Evolutionary conservation across 169 alveolate species (phyloP), one percentile per base, ranked within the genome.

Genomic region (Eimeria brunetti): DNA sequence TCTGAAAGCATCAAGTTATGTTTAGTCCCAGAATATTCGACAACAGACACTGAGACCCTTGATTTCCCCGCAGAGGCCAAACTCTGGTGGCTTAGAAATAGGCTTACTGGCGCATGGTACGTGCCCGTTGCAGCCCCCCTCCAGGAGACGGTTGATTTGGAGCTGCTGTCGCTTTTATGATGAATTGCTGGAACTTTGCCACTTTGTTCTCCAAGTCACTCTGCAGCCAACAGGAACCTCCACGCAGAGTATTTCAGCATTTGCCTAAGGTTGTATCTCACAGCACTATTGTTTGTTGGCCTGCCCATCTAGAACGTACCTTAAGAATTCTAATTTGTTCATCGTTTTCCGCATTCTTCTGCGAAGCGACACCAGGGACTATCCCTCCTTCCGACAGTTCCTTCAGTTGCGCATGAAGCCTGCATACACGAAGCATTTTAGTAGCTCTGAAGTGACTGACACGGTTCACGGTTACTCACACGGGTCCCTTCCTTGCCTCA

Each of bases 101-200:
- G 49, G 30, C 92, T 85, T 71, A 85, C 92, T 85, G 92, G 16
- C 92, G 92, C 92, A 85, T 56, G 14, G 92, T 85, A 24, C 92
- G 76, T 62, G 92, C 80, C 80, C 92, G 56, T 20, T 58, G 64
- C 58, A 85, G 60, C 38, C 58, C 80, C 49, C 92, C 92, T 20
- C 81, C 78, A 20, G 78, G 1, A 60, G 64, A 9, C 30, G 76
- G 56, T 44, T 56, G 92, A 20, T 80, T 27, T 60, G 92, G 92
- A 12, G 53, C 53, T 27, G 93, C 92, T 80, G 97, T 97, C 33
- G 98, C 96, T 69, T 97, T 97, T 78, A 97, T 85, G 60, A 97
- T 97, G 88, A 97, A 96, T 76, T 97, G 96, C 96, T 97, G 98
- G 91, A 96, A 97, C 78, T 97, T 97, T 83, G 95, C 95, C 67